Evolutionary conservation across 1,284 basidiomycete genomes (phyloP).

Genomic region (Microbotryum silenes-acaulis): DNA sequence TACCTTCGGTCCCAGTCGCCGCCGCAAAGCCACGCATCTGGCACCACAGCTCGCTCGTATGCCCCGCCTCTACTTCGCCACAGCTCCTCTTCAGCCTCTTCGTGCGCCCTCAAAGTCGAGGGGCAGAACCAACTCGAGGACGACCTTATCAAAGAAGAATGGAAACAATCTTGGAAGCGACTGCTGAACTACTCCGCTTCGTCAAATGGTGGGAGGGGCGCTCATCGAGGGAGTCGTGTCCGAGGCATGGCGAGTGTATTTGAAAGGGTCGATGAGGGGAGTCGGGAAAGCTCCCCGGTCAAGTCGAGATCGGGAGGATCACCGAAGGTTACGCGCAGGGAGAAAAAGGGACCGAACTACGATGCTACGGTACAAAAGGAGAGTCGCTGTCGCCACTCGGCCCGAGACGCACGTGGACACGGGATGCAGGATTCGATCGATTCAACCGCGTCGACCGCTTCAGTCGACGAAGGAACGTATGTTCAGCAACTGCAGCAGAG

Average conservation of each 20-base stretch:
- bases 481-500: not conserved
- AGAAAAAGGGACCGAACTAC: too few relatives aligned
- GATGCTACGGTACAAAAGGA: too few relatives aligned
- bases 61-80: too few relatives aligned
- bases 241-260: constrained; percentile 27
- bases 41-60: not conserved
- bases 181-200: not conserved
- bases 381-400: not conserved
- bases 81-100: too few relatives aligned
- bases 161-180: constrained; percentile 33
- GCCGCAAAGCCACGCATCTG: not conserved
- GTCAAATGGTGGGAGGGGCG: too few relatives aligned
- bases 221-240: constrained; percentile 21
- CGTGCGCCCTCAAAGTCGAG: constrained; percentile 18
- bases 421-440: not conserved
- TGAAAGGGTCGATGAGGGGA: constrained; percentile 16
- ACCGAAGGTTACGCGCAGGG: too few relatives aligned
- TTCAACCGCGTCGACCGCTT: not conserved
- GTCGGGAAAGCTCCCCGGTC: not conserved
- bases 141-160: constrained; percentile 27
- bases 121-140: constrained; percentile 13
- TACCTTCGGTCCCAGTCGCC: too few relatives aligned
- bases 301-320: too few relatives aligned
- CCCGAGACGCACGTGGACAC: not conserved
- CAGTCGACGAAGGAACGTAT: not conserved